Percentiles rank a stretch among this genome's conserved stretches.
phyloP scores from a whole-genome alignment of 202 grass and related monocot genomes.

The Zizania palustris region DNA sequence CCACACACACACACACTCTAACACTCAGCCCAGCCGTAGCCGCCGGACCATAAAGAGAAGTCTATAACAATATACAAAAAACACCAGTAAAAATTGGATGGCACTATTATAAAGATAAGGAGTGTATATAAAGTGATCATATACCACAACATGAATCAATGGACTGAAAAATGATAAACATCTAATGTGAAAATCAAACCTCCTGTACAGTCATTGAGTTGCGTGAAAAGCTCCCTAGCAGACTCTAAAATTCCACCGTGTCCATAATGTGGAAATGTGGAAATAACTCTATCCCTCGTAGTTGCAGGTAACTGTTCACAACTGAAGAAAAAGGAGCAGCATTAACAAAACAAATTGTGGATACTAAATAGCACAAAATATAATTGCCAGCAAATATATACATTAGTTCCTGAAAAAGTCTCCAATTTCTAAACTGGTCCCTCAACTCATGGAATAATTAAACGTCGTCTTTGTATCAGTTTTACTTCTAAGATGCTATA shows the following conservation, averaged over 20 bases:
- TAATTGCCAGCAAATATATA: not conserved
- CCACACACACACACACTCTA: too few species aligned
- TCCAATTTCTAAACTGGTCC: not conserved
- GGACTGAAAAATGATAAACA: conserved; percentile 25
- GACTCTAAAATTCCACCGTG: conserved; percentile 93
- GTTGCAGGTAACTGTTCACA: conserved; percentile 62
- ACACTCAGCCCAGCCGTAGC: too few species aligned
- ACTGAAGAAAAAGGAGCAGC: conserved; percentile 54
- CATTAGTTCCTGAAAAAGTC: not conserved
- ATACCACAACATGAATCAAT: not conserved
- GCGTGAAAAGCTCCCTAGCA: conserved; percentile 90
- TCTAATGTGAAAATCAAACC: conserved; percentile 45
- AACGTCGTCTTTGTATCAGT: not conserved
- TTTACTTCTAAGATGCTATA: conserved; percentile 6
- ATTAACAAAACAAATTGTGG: not conserved
- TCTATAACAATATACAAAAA: too few species aligned
- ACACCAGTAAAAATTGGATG: not conserved
- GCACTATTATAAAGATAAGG: conserved; percentile 19
- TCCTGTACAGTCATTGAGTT: conserved; percentile 70
- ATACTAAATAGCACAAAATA: conserved; percentile 10
- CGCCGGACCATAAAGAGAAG: too few species aligned
- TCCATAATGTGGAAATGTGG: conserved; percentile 93
- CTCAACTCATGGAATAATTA: not conserved
- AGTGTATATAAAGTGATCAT: not conserved
- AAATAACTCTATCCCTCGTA: conserved; percentile 69